phyloP scores from a whole-genome alignment of 805 yeast genomes.

The Suhomyces sp. region DNA sequence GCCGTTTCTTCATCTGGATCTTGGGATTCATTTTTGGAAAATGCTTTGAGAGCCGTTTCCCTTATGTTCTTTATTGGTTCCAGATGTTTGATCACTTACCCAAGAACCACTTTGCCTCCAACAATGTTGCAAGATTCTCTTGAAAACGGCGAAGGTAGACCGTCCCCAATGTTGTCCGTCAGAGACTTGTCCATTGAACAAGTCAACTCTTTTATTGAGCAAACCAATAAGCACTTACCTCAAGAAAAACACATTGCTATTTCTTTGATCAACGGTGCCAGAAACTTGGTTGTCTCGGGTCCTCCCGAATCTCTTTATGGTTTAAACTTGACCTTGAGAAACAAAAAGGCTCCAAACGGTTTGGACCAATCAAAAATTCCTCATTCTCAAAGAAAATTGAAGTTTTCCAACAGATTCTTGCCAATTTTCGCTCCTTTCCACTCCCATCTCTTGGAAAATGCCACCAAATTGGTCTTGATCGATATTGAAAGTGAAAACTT shows the following conservation, averaged over 20 bases:
- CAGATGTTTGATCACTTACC: conserved; percentile 85
- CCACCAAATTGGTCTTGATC: conserved; percentile 60
- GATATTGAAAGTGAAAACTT: conserved; percentile 58
- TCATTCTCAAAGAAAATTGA: conserved; percentile 86
- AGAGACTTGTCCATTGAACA: conserved; percentile 81
- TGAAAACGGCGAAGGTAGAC: conserved; percentile 93
- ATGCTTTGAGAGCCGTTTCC: conserved; percentile 75
- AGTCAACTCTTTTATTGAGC: conserved; percentile 74
- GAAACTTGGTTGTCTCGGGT: conserved; percentile 93
- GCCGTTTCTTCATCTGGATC: conserved; percentile 78
- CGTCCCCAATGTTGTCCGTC: conserved; percentile 95
- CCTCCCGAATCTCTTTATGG: conserved; percentile 98
- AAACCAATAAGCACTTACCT: conserved; percentile 92
- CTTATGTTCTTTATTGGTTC: conserved; percentile 91
- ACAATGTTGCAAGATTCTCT: conserved; percentile 87
- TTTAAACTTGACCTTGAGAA: conserved; percentile 85
- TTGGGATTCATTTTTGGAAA: conserved; percentile 78
- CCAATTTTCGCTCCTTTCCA: conserved; percentile 98
- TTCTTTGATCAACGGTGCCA: conserved; percentile 91
- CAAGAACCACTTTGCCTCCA: conserved; percentile 92
- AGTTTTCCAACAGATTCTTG: conserved; percentile 88
- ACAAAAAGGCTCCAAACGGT: conserved; percentile 92
- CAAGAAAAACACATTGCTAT: conserved; percentile 84
- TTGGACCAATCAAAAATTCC: conserved; percentile 95
- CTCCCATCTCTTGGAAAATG: conserved; percentile 75